Conservation (phyloP, 176 grass and related monocot genomes). For the Canna indica region DNA sequence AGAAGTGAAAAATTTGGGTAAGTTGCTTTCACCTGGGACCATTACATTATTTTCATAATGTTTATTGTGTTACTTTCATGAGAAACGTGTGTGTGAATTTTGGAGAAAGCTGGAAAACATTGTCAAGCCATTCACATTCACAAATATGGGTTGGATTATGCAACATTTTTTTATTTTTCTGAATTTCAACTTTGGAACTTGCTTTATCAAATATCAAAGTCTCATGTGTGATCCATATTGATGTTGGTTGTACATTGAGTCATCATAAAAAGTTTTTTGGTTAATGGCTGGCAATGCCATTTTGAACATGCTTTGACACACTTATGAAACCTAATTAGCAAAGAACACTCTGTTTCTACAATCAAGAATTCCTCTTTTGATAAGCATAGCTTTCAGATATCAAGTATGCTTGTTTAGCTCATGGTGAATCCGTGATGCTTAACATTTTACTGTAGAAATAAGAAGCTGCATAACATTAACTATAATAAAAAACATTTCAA, state of each 20-base stretch:
- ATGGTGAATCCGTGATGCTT: too few relatives aligned
- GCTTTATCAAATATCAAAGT: background rate
- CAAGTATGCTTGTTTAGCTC: too few relatives aligned
- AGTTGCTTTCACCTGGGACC: slow-evolving; percentile 12
- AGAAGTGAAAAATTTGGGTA: slow-evolving; percentile 83
- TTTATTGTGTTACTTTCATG: slow-evolving; percentile 9
- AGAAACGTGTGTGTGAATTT: background rate
- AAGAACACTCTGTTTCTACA: background rate
- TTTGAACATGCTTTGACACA: background rate
- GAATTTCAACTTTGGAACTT: background rate
- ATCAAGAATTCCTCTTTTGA: background rate
- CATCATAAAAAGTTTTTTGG: background rate
- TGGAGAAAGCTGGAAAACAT: background rate
- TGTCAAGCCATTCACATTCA: too few relatives aligned
- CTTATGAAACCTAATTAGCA: background rate
- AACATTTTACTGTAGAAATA: too few relatives aligned
- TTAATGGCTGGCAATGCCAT: background rate
- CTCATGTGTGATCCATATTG: too few relatives aligned
- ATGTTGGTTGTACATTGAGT: background rate
- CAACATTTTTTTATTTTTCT: too few relatives aligned
- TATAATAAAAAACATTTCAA: background rate
- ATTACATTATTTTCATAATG: slow-evolving; percentile 1
- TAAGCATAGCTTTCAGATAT: background rate
- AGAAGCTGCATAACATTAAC: too few relatives aligned
- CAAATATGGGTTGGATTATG: background rate